Base-by-base conservation (phyloP, 352 stramenopile genomes). In the Phytophthora cryptogea region DNA sequence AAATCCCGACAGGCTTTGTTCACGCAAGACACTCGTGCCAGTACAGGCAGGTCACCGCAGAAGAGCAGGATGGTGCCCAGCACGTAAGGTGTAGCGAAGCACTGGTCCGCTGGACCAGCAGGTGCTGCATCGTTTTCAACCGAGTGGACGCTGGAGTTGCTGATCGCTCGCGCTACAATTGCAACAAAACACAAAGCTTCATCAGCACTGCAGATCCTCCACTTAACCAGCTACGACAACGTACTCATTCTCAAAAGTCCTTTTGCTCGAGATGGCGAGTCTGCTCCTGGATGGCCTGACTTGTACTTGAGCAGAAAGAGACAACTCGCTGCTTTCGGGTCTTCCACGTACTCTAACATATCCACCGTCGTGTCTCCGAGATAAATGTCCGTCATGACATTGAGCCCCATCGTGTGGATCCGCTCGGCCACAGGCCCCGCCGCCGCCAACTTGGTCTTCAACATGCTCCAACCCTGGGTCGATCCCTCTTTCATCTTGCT, bases 41-140 rank as follows among this genome's bases (percentile, higher is more conserved):
- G 54, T 2, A 68, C 78, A 16, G 76, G 62, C 0, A 94, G 60
- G 37, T 85, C 68, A 32, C 86, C 76, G 32, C 71, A 86, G 50
- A 86, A 88, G 7, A 93, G 66, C 47, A 95, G 48, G 47, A 95
- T 89, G 2, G 46, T 86, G n/a, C 84, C 84, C 8, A 95, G 53
- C n/a, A 94, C 48, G 43, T 83, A 92, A 31, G 75, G 70, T 23
- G 73, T 84, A 39, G 70, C 62, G 17, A 92, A 66, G 47, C 83
- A 92, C 35, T 78, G 68, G 13, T 80, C 72, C 1, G 63, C 74
- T 35, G 43, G 27, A 4, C 52, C 50, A 10, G 16, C 9, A 7
- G 31, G 23, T 8, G 36, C 6, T 33, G 44, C 13, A 9, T 72
- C 62, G 23, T 57, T 62, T 26, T 74, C 66, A 6, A 45, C 54